Evolutionary conservation across 805 yeast species (phyloP).

Genomic region (Lipomyces kockii): DNA sequence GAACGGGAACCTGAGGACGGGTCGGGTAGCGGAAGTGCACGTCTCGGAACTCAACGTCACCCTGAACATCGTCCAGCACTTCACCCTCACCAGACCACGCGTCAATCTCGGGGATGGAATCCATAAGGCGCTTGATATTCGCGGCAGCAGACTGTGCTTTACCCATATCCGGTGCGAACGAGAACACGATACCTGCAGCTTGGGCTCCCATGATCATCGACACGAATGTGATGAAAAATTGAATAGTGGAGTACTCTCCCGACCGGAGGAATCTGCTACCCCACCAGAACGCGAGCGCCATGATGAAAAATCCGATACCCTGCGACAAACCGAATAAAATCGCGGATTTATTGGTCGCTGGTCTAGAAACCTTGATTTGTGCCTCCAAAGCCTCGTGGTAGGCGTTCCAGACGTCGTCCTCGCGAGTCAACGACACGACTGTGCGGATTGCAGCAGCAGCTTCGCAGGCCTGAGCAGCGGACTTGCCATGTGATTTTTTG

Average conservation of each 20-base stretch:
- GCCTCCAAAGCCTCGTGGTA: conserved; percentile 39
- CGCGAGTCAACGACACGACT: conserved; percentile 51
- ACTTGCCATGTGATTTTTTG: conserved; percentile 46
- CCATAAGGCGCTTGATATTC: conserved; percentile 45
- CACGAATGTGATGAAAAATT: conserved; percentile 49
- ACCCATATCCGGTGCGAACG: conserved; percentile 52
- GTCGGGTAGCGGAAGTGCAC: conserved; percentile 44
- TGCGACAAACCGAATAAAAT: conserved; percentile 42
- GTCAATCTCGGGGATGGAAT: conserved; percentile 46
- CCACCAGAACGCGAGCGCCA: conserved; percentile 52
- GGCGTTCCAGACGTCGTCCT: conserved; percentile 45
- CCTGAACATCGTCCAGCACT: conserved; percentile 46
- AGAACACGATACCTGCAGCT: conserved; percentile 49
- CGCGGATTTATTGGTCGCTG: conserved; percentile 23
- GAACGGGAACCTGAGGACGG: conserved; percentile 40
- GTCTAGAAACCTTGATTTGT: conserved; percentile 24
- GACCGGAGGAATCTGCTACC: conserved; percentile 47
- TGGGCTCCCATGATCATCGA: conserved; percentile 50
- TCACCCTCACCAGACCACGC: conserved; percentile 39
- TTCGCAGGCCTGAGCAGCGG: conserved; percentile 52
- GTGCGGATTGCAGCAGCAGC: conserved; percentile 50
- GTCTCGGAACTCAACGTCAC: conserved; percentile 57
- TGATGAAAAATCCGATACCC: conserved; percentile 50
- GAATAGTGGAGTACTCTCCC: conserved; percentile 42
- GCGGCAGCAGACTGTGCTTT: conserved; percentile 49